Base-by-base conservation (phyloP, 2,329 filamentous ascomycete genomes). In the Colletotrichum paranaense region DNA sequence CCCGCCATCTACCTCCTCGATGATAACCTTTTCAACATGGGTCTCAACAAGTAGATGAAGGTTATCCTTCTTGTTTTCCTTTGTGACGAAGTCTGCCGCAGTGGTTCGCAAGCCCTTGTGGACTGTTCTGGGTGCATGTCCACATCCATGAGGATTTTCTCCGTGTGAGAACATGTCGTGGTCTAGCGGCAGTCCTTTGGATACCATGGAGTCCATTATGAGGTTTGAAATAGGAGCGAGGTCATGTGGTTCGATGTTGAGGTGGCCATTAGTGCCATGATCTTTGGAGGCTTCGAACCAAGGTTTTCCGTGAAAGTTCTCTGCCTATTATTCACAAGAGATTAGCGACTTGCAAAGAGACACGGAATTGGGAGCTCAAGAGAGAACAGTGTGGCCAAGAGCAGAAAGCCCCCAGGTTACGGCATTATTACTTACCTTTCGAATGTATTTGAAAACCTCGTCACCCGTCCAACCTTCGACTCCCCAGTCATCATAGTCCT, bases 211-310 rank as follows among this genome's bases (percentile, higher is more conserved):
- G 60, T 90, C 84, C 32, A 87, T 81, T 11, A 91, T 78, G 35
- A 87, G 82, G 57, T 90, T 80, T 3, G 89, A 89, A 42, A 92
- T 91, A 1, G 89, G 89, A 3, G 88, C 88, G 1, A 90, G 80
- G 72, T 90, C 88, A 72, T 91, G 88, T 0, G 89, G 89, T 74
- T 89, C 88, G 7, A 84, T 88, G 64, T 90, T 85, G 1, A 92
- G 81, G 24, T 86, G 87, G 0, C 90, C 90, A 11, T 83, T 79
- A 59, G 84, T 81, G 1, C 88, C 88, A 74, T 92, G 90, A 2
- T 81, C 81, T 9, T 82, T 77, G 55, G 86, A 82, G 2, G 85
- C 85, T 42, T 89, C 78, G 78, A 90, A 90, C 89, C 89, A 91
- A 32, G 86, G 80, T 77, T 91, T 91, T 24, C 80, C 77, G 68